Conservation (phyloP, 73 alveolate species). For the Paramecium sonneborni region DNA sequence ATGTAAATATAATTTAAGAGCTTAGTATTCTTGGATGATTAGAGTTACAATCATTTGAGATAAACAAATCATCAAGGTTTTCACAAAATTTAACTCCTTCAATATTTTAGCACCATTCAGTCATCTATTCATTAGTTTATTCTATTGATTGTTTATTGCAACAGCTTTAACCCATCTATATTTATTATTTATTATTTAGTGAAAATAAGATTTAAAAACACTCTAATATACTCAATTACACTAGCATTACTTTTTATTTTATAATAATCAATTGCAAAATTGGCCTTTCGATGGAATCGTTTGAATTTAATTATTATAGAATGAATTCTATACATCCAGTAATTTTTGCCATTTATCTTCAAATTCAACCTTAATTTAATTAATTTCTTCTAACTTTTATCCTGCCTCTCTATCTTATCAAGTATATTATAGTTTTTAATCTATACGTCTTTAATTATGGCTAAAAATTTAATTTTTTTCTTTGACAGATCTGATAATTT, state of each 20-base stretch:
- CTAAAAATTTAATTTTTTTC: too few relatives aligned
- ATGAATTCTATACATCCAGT: not conserved
- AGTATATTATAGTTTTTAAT: not conserved
- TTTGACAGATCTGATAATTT: too few relatives aligned
- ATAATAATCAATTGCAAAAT: not conserved
- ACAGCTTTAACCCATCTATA: not conserved
- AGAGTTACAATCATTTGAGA: not conserved
- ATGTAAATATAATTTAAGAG: not conserved
- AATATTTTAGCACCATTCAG: not conserved
- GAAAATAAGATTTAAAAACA: not conserved
- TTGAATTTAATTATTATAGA: not conserved
- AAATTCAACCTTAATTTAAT: not conserved
- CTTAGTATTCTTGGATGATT: not conserved
- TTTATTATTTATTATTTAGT: not conserved
- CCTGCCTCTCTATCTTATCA: not conserved
- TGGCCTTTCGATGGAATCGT: not conserved
- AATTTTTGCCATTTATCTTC: not conserved
- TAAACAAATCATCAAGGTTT: not conserved
- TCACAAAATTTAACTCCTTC: not conserved
- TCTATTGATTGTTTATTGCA: not conserved
- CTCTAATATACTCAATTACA: not conserved
- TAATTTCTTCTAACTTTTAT: not conserved
- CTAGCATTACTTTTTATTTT: not conserved
- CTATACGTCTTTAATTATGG: not conserved
- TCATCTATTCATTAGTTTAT: not conserved